Base-by-base conservation (phyloP, 2,329 filamentous ascomycete genomes). In the Alternaria hordeiaustralica region DNA sequence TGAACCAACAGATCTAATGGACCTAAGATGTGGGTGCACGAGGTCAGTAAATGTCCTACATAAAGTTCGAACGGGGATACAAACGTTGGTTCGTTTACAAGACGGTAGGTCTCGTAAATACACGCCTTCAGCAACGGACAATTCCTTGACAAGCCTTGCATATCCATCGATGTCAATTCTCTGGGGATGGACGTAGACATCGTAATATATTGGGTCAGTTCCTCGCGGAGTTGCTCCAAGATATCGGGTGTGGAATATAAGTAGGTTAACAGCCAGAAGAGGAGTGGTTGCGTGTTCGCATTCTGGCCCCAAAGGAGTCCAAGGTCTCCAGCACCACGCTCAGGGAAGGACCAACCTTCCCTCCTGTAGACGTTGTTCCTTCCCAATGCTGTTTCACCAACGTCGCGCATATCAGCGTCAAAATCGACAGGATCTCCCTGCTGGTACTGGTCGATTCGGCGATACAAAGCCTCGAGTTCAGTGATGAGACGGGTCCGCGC, bases 301-400 rank as follows among this genome's bases (percentile, higher is more conserved):
- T 86, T 84, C 71, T 85, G 78, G 10, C 85, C 85, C 86, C 86
- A 88, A 23, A 87, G 73, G 8, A 85, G 70, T 59, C 87, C 84
- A 11, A 69, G 54, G 2, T 79, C 69, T 11, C 75, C 75, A 43
- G 78, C 64, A n/a, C 74, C 75, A 4, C 72, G 67, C 12, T 77
- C 74, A 41, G 68, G 74, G 49, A 78, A 66, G 23, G 69, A 63
- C 43, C 43, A 58, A 13, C 44, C 44, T 15, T 63, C 76, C 53
- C 50, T 76, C 71, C n/a, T 69, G 67, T 60, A 80, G 78, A 23
- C 76, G 56, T n/a, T 62, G 65, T 56, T 75, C 50, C 44, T 77
- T 67, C 74, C 75, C 41, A 74, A 70, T n/a, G 79, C 63, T 2
- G 80, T 63, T 3, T 70, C 62, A 21, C 78, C 72, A 7, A 81